Evolutionary conservation across 139 green algal genomes (phyloP).

Genomic region (Haematococcus lacustris): DNA sequence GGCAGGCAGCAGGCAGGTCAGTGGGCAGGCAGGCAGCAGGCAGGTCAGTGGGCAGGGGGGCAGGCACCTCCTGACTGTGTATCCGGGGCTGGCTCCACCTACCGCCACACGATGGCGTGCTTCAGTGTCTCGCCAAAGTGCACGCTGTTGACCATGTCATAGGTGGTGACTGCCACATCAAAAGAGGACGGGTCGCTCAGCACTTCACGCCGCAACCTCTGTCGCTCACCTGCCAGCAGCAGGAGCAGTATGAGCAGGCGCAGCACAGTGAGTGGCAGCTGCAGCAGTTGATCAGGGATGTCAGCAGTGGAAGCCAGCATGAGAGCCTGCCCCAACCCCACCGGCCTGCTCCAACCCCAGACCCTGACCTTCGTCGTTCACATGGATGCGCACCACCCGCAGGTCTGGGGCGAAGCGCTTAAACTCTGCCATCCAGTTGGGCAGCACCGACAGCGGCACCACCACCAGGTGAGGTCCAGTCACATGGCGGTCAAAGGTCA

Average conservation of each 20-base stretch:
- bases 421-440: conserved; percentile 29
- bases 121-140: conserved; percentile 38
- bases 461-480: conserved; percentile 83
- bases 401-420: conserved; percentile 47
- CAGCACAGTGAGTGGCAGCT: too few species aligned
- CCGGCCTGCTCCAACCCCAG: too few species aligned
- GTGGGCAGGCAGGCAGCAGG: too few species aligned
- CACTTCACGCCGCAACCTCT: conserved; percentile 41
- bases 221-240: conserved; percentile 32
- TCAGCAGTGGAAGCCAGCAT: too few species aligned
- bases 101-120: conserved; percentile 26
- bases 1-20: too few species aligned
- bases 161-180: conserved; percentile 62
- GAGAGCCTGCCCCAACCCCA: too few species aligned
- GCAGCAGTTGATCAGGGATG: too few species aligned
- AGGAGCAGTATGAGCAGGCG: too few species aligned
- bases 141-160: conserved; percentile 47
- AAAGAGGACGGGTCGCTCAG: conserved; percentile 47
- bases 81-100: too few species aligned
- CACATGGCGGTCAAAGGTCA: conserved; percentile 48
- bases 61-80: too few species aligned
- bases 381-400: conserved; percentile 51
- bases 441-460: conserved; percentile 59
- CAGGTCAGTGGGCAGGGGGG: too few species aligned
- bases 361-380: conserved; percentile 25